Evolutionary conservation across 495 filamentous ascomycete species (phyloP).

Genomic region (Penicillium macrosclerotiorum): DNA sequence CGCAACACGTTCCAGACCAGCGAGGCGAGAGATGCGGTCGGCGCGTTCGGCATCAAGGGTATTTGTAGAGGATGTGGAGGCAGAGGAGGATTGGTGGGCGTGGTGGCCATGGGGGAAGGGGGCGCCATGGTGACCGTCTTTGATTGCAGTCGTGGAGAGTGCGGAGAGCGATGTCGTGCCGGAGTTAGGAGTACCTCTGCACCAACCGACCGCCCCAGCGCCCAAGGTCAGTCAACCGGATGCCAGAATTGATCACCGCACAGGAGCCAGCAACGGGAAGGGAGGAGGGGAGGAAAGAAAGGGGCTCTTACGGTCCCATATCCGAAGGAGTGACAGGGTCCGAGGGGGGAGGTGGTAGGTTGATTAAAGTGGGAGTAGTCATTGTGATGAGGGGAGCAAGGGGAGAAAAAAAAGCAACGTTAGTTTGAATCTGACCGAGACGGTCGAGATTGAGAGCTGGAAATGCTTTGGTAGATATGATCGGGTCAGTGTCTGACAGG

Average conservation of each 20-base stretch:
- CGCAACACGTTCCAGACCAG: constrained; percentile 77
- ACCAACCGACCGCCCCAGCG: background rate
- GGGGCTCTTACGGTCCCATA: constrained; percentile 70
- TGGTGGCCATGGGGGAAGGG: constrained; percentile 56
- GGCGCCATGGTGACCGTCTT: constrained; percentile 85
- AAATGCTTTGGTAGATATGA: background rate
- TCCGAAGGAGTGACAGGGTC: constrained; percentile 88
- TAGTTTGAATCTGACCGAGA: constrained; percentile 1
- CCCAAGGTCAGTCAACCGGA: constrained; percentile 12
- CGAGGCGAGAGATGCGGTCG: constrained; percentile 87
- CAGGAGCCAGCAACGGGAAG: background rate
- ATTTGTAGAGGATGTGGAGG: constrained; percentile 56
- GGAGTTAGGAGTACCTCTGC: constrained; percentile 87
- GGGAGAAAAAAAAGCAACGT: background rate
- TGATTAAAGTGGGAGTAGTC: constrained; percentile 68
- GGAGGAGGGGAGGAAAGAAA: background rate
- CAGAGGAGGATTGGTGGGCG: constrained; percentile 45
- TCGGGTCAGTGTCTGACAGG: background rate
- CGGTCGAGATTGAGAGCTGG: background rate
- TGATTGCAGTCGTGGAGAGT: constrained; percentile 88
- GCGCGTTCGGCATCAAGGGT: constrained; percentile 87
- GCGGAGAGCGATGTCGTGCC: constrained; percentile 82
- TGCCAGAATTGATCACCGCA: constrained; percentile 7
- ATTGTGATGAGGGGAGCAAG: constrained; percentile 18
- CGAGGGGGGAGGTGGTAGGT: constrained; percentile 79